Percentiles rank a stretch among this genome's conserved stretches.
These are phyloP conservation scores for Rhododendron mucronatum DNA, from an alignment of 148 eudicot genomes.

Conservation along the genomic window DNA sequence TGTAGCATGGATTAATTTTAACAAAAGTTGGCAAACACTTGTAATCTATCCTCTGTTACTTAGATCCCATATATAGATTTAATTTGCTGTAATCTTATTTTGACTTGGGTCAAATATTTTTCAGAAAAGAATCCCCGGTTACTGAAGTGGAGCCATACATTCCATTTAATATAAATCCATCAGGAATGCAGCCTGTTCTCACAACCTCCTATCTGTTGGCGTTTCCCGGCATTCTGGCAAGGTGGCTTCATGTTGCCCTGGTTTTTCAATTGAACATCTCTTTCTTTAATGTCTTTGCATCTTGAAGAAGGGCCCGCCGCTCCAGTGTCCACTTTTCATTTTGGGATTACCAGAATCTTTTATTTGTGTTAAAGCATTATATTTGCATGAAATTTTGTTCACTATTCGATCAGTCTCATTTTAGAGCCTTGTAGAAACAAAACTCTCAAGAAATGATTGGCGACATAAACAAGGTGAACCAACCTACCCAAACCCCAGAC, in stretches of 20 bases:
- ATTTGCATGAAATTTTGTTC: background rate
- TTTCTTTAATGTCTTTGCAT: background rate
- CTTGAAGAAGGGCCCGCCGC: background rate
- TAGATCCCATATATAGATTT: background rate
- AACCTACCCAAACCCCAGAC: background rate
- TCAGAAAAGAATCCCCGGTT: constrained; percentile 72
- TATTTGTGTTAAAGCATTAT: background rate
- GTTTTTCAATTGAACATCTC: background rate
- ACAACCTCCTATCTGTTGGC: constrained; percentile 87
- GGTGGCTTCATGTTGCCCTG: constrained; percentile 36
- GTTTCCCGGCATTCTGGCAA: constrained; percentile 80
- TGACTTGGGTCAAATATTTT: constrained; percentile 17
- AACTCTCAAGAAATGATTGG: background rate
- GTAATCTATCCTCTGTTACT: background rate
- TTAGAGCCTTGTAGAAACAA: background rate
- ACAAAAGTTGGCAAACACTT: background rate
- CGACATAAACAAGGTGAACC: background rate
- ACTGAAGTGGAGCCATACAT: constrained; percentile 97
- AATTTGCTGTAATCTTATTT: background rate
- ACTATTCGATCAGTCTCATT: background rate
- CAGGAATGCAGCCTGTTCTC: constrained; percentile 98
- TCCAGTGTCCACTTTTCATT: background rate
- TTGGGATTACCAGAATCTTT: background rate
- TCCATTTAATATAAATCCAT: constrained; percentile 93
- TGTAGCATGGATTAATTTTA: background rate